phyloP scores from a whole-genome alignment of 495 filamentous ascomycete species.

The Antarctomyces pellizariae region DNA sequence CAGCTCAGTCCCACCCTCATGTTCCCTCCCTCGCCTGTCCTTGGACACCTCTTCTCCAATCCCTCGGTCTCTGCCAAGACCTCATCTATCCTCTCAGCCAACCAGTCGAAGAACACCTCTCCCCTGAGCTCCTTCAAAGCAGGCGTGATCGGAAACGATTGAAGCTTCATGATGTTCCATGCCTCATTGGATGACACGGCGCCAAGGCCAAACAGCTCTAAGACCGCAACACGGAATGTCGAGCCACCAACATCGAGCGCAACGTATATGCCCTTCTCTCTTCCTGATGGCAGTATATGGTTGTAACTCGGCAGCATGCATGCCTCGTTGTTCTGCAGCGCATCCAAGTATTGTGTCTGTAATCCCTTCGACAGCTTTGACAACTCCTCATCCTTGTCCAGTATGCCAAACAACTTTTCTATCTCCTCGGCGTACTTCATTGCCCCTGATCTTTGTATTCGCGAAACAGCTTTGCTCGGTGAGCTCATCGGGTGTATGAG shows the following conservation, averaged over 20 bases:
- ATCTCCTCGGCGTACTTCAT: constrained; percentile 13
- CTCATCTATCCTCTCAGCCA: constrained; percentile 49
- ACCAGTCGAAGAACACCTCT: constrained; percentile 53
- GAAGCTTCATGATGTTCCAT: constrained; percentile 20
- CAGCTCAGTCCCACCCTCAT: constrained; percentile 48
- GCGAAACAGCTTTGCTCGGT: too few species aligned
- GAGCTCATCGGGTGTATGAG: too few species aligned
- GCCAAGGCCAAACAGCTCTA: constrained; percentile 36
- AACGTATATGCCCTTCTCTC: constrained; percentile 39
- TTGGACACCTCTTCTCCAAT: constrained; percentile 2
- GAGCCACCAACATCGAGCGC: constrained; percentile 49
- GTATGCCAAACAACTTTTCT: constrained; percentile 17
- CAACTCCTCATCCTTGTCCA: constrained; percentile 17
- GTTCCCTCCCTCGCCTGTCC: too few species aligned
- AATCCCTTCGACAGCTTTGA: constrained; percentile 18
- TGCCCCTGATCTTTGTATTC: constrained; percentile 1
- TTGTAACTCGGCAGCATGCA: constrained; percentile 41
- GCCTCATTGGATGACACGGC: constrained; percentile 4
- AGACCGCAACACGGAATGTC: constrained; percentile 56
- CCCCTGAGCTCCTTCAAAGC: constrained; percentile 21
- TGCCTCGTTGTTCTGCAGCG: constrained; percentile 20
- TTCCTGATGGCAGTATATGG: constrained; percentile 46
- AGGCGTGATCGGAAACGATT: constrained; percentile 25
- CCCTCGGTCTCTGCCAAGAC: constrained; percentile 16
- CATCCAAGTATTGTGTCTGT: constrained; percentile 22